These are phyloP conservation scores for Sarocladium oryzae DNA, from an alignment of 2,329 filamentous ascomycete species.

Conservation along the genomic window DNA sequence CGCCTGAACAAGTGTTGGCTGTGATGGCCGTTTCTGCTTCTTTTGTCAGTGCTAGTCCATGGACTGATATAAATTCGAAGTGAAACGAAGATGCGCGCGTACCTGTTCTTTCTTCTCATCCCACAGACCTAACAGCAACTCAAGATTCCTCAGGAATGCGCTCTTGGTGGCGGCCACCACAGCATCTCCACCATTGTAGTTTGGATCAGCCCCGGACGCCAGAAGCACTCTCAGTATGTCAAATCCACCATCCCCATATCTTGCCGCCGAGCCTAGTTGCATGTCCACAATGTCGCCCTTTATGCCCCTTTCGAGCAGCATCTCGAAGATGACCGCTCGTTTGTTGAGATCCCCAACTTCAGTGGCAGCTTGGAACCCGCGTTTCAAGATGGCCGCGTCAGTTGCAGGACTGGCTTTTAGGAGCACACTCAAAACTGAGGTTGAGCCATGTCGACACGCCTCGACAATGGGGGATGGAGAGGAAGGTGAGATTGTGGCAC, in stretches of 20 bases:
- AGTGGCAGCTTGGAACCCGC: constrained; percentile 49
- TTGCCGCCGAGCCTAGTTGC: constrained; percentile 46
- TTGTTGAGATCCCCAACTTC: constrained; percentile 43
- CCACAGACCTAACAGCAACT: constrained; percentile 43
- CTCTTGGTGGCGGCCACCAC: constrained; percentile 48
- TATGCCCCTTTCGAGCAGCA: constrained; percentile 44
- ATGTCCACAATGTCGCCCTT: constrained; percentile 44
- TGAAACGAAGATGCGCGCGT: constrained; percentile 15
- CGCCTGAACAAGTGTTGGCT: constrained; percentile 40
- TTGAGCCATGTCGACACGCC: constrained; percentile 44
- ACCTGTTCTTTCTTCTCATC: constrained; percentile 35
- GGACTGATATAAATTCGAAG: constrained; percentile 6
- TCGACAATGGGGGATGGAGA: constrained; percentile 48
- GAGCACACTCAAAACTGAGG: constrained; percentile 44
- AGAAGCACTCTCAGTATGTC: constrained; percentile 45
- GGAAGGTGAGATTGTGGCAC: constrained; percentile 43
- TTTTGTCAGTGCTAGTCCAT: constrained; percentile 5
- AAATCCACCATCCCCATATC: constrained; percentile 42
- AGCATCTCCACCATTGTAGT: constrained; percentile 48
- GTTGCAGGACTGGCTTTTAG: constrained; percentile 34
- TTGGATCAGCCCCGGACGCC: constrained; percentile 45
- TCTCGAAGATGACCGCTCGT: constrained; percentile 42
- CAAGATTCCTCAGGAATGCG: constrained; percentile 42
- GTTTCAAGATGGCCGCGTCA: constrained; percentile 36
- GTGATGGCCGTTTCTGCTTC: constrained; percentile 37